Conservation (phyloP, 2,329 filamentous ascomycete genomes). For the Diaporthe citri region DNA sequence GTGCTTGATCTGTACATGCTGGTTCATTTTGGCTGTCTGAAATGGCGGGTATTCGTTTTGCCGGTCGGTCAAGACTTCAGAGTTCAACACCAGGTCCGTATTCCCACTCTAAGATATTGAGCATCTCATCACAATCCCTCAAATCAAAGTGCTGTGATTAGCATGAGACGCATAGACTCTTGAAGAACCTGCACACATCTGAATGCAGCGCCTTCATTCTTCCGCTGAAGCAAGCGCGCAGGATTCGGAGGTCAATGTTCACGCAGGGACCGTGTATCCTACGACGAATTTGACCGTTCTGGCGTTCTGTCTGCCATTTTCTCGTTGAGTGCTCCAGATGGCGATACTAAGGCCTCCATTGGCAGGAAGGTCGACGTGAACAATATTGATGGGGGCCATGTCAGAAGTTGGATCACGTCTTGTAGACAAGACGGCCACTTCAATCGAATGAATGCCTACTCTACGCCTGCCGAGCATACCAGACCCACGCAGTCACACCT, state of each 20-base stretch:
- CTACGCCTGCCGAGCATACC: neutral
- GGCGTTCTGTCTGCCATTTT: neutral
- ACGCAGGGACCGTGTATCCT: neutral
- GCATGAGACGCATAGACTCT: too few relatives aligned
- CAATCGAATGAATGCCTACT: neutral
- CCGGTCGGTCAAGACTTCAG: neutral
- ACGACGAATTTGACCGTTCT: neutral
- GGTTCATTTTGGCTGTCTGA: neutral
- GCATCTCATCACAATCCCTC: neutral
- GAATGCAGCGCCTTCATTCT: too few relatives aligned
- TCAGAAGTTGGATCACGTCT: neutral
- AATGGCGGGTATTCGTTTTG: neutral
- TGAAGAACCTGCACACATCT: neutral
- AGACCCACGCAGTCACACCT: neutral
- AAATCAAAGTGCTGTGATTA: neutral
- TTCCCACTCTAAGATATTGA: neutral
- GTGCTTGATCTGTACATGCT: too few relatives aligned
- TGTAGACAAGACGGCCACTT: neutral
- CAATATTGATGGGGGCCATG: neutral
- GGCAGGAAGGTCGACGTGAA: neutral
- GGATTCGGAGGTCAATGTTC: neutral
- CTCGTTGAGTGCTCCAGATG: neutral
- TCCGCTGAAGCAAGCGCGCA: too few relatives aligned
- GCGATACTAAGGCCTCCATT: neutral
- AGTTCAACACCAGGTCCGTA: neutral